Percentiles rank a stretch among this genome's conserved stretches.
These are phyloP conservation scores for Fonsecaea pugnacius DNA, from an alignment of 2,329 filamentous ascomycete genomes.

Conservation along the genomic window DNA sequence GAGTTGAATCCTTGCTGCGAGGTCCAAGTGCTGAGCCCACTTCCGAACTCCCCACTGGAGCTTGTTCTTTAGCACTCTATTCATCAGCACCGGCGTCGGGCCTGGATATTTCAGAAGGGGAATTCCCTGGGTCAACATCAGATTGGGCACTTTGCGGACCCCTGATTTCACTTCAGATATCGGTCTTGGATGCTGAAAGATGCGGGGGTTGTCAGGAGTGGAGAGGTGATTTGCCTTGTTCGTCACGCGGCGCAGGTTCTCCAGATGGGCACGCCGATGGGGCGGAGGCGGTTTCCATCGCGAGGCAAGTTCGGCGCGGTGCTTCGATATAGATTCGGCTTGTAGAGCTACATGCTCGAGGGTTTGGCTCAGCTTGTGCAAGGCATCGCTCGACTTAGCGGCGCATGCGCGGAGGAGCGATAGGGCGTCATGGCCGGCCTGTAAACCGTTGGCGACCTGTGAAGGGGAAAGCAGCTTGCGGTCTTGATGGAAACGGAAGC, in stretches of 20 bases:
- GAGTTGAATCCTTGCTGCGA: conserved; percentile 42
- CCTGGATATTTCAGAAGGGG: conserved; percentile 53
- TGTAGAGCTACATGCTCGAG: conserved; percentile 22
- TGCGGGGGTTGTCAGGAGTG: conserved; percentile 22
- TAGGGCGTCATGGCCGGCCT: conserved; percentile 48
- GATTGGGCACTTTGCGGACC: conserved; percentile 46
- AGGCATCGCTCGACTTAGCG: conserved; percentile 16
- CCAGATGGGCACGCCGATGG: conserved; percentile 11
- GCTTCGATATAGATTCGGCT: conserved; percentile 13
- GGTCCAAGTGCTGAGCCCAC: conserved; percentile 42
- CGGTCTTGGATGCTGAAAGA: conserved; percentile 32
- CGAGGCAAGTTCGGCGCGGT: conserved; percentile 19
- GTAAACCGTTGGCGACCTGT: conserved; percentile 45
- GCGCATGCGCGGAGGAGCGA: conserved; percentile 26
- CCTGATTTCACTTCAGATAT: conserved; percentile 36
- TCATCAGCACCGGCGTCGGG: conserved; percentile 48
- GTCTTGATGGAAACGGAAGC: conserved; percentile 46
- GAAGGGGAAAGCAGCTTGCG: conserved; percentile 46
- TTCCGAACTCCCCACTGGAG: conserved; percentile 43
- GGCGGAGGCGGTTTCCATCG: conserved; percentile 22
- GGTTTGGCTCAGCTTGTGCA: conserved; percentile 19
- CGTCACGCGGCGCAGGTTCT: conserved; percentile 23
- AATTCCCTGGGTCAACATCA: conserved; percentile 47
- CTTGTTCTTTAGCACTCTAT: conserved; percentile 44
- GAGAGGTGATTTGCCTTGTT: conserved; percentile 17